Conservation (phyloP, 345 rosid species). For the Chamaenerion angustifolium region DNA sequence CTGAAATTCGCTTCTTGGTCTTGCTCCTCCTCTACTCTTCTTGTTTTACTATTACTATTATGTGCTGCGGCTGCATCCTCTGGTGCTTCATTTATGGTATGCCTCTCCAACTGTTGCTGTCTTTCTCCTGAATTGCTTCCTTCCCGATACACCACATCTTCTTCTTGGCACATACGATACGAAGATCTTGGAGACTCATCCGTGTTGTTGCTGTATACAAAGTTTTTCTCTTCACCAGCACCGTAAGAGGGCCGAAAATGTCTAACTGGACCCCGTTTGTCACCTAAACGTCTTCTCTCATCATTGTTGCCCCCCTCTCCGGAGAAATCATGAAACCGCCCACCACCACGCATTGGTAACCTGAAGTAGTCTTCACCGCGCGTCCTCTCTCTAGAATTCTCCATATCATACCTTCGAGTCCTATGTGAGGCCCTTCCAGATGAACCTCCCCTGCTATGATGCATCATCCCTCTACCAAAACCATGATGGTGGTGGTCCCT, state of each 20-base stretch:
- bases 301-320: constrained; percentile 36
- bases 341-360: constrained; percentile 39
- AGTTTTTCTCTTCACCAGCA: constrained; percentile 26
- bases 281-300: constrained; percentile 56
- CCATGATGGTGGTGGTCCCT: constrained; percentile 28
- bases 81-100: constrained; percentile 28
- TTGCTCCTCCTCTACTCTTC: constrained; percentile 25
- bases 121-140: constrained; percentile 41
- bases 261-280: constrained; percentile 48
- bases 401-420: constrained; percentile 40
- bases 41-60: constrained; percentile 21
- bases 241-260: constrained; percentile 50
- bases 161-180: constrained; percentile 35
- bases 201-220: constrained; percentile 26
- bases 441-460: constrained; percentile 38
- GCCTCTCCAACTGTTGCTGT: constrained; percentile 33
- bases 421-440: constrained; percentile 42
- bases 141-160: constrained; percentile 29
- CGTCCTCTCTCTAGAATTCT: constrained; percentile 49
- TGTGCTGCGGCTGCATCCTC: constrained; percentile 18
- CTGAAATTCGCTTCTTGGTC: constrained; percentile 46
- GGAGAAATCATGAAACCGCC: constrained; percentile 43
- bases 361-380: constrained; percentile 38
- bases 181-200: constrained; percentile 30
- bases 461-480: constrained; percentile 29